Base-by-base conservation (phyloP, 2,329 filamentous ascomycete species). In the Fusarium albidum region DNA sequence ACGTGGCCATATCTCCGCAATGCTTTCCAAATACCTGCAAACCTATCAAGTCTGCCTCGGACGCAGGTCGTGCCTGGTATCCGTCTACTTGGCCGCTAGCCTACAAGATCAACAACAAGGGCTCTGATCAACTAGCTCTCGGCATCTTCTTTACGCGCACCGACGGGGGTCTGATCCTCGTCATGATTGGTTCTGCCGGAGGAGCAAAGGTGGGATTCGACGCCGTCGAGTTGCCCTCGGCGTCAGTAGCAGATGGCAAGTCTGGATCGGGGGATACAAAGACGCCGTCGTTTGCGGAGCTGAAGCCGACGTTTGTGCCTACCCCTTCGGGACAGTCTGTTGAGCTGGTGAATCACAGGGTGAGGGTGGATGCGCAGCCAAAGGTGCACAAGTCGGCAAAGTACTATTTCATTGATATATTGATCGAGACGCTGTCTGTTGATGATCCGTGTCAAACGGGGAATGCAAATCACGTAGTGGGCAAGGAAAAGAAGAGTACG, bases 361-460 rank as follows among this genome's bases (percentile, higher is more conserved):
- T 53, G 11, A 31, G 38, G 12, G 50, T 53, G 3, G 37, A 42
- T 15, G 37, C 44, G n/a, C 27, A 42, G 26, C 35, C 50, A 34
- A 48, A 13, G 9, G 32, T 53, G 10, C 31, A 35, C 28, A 33
- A 34, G n/a, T 47, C 29, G 12, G 10, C 43, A 2, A 53, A 53
- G 26, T 53, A 53, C 31, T 49, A 35, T 31, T 48, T 53, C 2
- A 29, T 53, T 17, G 50, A 49, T 12, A 49, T 53, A n/a, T 13
- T 35, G 6, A 34, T 40, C 9, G 41, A 47, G 35, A 29, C 29
- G 1, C 10, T 26, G 14, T 34, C 13, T 1, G 32, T 40, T 9
- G 26, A n/a, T n/a, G 17, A 17, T 9, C 34, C 44, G 10, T 21
- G 21, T 17, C 34, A 47, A 9, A 17, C n/a, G 7, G 44, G 15